phyloP scores from a whole-genome alignment of 1,284 basidiomycete genomes.

The Earliella scabrosa region DNA sequence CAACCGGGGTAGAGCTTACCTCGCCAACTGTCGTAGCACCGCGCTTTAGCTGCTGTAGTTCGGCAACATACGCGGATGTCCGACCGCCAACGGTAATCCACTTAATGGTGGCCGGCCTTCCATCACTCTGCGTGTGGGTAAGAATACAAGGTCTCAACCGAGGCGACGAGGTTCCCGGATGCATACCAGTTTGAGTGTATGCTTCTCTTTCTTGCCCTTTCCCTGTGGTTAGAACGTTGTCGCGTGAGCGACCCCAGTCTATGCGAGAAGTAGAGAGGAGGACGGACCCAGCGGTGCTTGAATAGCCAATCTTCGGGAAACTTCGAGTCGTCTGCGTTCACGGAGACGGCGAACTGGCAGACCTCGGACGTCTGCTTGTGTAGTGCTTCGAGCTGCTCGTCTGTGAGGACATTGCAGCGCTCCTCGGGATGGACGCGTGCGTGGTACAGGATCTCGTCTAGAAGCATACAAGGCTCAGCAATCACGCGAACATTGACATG shows the following conservation, averaged over 20 bases:
- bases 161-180: neutral
- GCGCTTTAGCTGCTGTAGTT: conserved; percentile 58
- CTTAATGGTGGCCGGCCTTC: conserved; percentile 71
- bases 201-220: conserved; percentile 53
- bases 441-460: conserved; percentile 84
- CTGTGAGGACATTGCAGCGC: conserved; percentile 60
- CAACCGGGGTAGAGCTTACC: neutral
- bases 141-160: neutral
- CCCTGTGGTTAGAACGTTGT: conserved; percentile 6
- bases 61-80: conserved; percentile 75
- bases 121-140: conserved; percentile 57
- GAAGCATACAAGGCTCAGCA: too few relatives aligned
- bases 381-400: conserved; percentile 54
- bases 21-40: neutral
- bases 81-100: conserved; percentile 84
- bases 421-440: conserved; percentile 79
- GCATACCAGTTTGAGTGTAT: conserved; percentile 58
- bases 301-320: conserved; percentile 81
- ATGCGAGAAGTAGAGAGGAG: neutral
- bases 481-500: too few relatives aligned
- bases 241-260: neutral
- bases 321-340: conserved; percentile 71
- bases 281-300: conserved; percentile 67
- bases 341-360: conserved; percentile 67
- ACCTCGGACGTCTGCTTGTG: conserved; percentile 64